Conservation (phyloP, 768 basidiomycete species). For the Trametes coccinea region DNA sequence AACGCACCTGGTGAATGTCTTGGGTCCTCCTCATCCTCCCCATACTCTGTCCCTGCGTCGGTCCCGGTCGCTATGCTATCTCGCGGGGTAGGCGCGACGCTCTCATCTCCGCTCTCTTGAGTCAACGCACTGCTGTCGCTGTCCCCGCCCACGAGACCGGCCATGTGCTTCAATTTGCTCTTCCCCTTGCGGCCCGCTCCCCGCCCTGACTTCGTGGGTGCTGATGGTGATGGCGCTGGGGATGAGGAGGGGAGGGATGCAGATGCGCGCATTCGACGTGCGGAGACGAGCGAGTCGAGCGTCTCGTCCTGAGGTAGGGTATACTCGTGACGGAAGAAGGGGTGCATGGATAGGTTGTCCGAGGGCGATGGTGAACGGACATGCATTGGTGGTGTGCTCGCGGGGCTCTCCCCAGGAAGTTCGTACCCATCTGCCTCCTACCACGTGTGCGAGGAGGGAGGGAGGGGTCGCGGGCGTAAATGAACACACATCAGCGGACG, state of each 20-base stretch:
- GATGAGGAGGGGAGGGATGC: conserved; percentile 66
- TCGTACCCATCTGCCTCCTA: conserved; percentile 48
- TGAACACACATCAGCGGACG: not conserved
- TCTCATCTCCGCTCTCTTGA: conserved; percentile 80
- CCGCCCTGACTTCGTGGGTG: conserved; percentile 33
- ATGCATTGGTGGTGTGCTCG: conserved; percentile 30
- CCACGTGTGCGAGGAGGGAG: not conserved
- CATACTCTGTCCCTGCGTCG: conserved; percentile 66
- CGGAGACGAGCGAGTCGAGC: conserved; percentile 59
- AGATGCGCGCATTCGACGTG: conserved; percentile 63
- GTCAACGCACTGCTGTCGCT: conserved; percentile 85
- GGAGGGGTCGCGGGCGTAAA: not conserved
- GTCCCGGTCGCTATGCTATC: conserved; percentile 72
- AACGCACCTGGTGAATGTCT: conserved; percentile 60
- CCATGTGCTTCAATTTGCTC: conserved; percentile 52
- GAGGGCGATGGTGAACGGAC: conserved; percentile 69
- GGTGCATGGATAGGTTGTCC: conserved; percentile 67
- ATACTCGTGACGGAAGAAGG: conserved; percentile 74
- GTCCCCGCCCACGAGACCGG: conserved; percentile 77
- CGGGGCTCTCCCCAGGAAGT: conserved; percentile 14
- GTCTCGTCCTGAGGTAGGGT: conserved; percentile 58
- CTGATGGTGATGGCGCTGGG: conserved; percentile 43
- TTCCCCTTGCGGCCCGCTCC: conserved; percentile 49
- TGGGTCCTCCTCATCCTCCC: conserved; percentile 67
- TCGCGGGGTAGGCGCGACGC: conserved; percentile 54